Base-by-base conservation (phyloP, 805 yeast genomes). In the Kazachstania martiniae region DNA sequence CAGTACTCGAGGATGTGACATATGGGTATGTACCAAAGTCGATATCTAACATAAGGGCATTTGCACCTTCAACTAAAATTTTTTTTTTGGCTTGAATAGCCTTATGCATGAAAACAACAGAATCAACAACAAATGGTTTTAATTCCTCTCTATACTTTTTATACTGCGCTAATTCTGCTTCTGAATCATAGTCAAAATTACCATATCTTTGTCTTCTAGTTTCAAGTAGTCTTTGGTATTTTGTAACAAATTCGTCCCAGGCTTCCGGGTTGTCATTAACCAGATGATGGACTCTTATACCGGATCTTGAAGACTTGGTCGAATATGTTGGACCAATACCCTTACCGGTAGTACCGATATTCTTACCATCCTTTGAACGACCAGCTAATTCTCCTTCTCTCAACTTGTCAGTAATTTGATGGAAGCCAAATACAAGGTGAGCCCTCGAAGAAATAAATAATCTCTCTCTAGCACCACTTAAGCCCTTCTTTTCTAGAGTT, bases 271-370 rank as follows among this genome's bases (percentile, higher is more conserved):
- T 87, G 48, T 82, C 81, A 44, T 82, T 76, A 25, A 86, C 91
- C 52, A 91, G 71, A 66, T 91, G 97, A 65, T 91, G 98, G 35
- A 91, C 93, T 63, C 98, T 75, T 47, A 91, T 68, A 54, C 98
- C 98, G 14, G 96, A 85, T 64, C 98, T 79, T 12, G 94, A 80
- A 32, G 94, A 94, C 66, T 91, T 91, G 42, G 98, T 86, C 17
- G 96, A 79, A 59, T 91, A 91, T 27, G 98, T 81, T 49, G 98
- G 98, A 37, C 98, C 98, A 52, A 91, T 91, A 62, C 98, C 98
- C 58, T 91, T 91, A 56, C 97, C 96, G 22, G 98, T 91, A 41
- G 98, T 91, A 48, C 98, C 98, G 50, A 91, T 89, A 57, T 85
- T 84, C 58, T 84, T 84, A 59, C 76, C 74, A 39, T 62, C 64